Base-by-base conservation (phyloP, 768 basidiomycete species). In the Lentinula sp. region DNA sequence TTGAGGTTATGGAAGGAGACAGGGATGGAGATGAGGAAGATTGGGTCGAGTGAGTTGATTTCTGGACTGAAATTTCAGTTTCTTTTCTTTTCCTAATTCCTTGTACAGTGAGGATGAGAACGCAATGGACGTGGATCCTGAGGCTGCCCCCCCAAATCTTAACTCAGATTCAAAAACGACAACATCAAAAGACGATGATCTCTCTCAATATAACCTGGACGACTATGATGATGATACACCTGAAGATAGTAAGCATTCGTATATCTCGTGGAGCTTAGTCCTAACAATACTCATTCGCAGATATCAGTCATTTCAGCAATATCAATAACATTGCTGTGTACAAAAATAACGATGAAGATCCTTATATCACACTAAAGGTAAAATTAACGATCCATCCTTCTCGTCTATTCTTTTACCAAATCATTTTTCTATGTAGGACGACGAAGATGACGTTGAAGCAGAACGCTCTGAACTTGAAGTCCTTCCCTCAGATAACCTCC, bases 281-380 rank as follows among this genome's bases (percentile, higher is more conserved):
- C 6, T n/a, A 20, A 54, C 35, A 15, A 3, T 10, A 15, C 32
- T 28, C 1, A 16, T 37, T 36, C 42, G 67, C 64, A 90, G 90
- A 76, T 48, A 70, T 76, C 63, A 90, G 95, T 42, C 90, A 91
- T 16, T 99, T 99, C 75, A 93, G 89, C 72, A 95, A 93, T 68
- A 93, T 98, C 73, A 96, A 97, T 70, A 96, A 95, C 16, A 76
- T 99, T 55, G 89, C 90, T 20, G 96, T 91, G 70, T 95, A 98
- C 73, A 85, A 86, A 56, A 86, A 94, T 67, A 94, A 95, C 68
- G 83, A 91, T 58, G 93, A 98, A 39, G 97, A 99, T 73, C 97
- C 97, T 0, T 98, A 95, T 69, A 91, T 99, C 66, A 98, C 96
- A 0, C 74, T 98, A 42, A 95, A 97, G 92, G 95, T 68, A 95